Evolutionary conservation across 306 rosid genomes (phyloP).

Genomic region (Argentina anserina): DNA sequence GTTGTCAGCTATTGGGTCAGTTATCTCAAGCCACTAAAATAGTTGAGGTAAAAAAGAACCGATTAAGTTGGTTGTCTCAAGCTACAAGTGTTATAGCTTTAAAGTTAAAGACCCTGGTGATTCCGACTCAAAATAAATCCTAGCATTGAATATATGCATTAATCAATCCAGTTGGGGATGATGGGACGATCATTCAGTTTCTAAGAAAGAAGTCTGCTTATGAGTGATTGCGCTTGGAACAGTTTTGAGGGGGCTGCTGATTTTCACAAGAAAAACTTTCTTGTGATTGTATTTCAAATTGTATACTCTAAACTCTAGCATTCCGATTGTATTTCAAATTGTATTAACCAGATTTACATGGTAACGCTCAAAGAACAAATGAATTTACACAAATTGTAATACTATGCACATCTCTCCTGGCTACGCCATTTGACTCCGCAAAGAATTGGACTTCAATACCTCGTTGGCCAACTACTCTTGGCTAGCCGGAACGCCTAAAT

Average conservation of each 20-base stretch:
- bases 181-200: neutral
- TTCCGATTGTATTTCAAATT: neutral
- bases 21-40: no score
- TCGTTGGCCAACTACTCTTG: slow-evolving; percentile 33
- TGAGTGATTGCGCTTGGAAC: no score
- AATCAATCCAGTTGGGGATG: neutral
- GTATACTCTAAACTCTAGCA: no score
- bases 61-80: no score
- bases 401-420: neutral
- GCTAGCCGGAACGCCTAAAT: slow-evolving; percentile 54
- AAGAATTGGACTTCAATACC: slow-evolving; percentile 5
- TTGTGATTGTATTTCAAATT: neutral
- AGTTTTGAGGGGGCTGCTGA: neutral
- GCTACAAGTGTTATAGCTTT: no score
- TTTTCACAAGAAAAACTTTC: neutral
- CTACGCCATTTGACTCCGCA: slow-evolving; percentile 1
- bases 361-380: neutral
- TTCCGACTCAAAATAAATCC: neutral
- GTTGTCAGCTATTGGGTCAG: no score
- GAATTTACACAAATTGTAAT: neutral
- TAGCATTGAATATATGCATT: neutral
- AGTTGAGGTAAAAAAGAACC: no score
- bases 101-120: no score
- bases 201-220: no score
- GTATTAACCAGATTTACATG: neutral